A percentile compares a stretch with the other conserved stretches of the same genome.
These are phyloP conservation scores for Colletotrichum somersetense DNA, from an alignment of 2,329 filamentous ascomycete genomes.

Conservation along the genomic window DNA sequence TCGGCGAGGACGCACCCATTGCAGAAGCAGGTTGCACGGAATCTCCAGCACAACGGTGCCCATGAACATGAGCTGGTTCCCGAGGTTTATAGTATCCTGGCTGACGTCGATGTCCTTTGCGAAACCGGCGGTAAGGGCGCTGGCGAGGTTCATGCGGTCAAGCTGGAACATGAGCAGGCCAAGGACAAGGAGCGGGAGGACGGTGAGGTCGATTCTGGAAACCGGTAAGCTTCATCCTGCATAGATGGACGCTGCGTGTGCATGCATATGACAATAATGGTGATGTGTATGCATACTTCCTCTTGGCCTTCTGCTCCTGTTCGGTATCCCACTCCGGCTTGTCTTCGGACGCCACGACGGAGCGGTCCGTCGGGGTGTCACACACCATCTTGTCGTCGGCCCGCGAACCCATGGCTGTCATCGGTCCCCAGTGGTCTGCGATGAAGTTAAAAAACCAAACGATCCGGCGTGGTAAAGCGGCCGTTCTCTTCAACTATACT, in stretches of 20 bases:
- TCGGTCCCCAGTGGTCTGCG: background rate
- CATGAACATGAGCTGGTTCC: slow-evolving; percentile 66
- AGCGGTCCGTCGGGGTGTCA: slow-evolving; percentile 38
- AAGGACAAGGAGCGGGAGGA: slow-evolving; percentile 62
- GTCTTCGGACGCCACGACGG: slow-evolving; percentile 20
- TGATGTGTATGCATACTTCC: slow-evolving; percentile 39
- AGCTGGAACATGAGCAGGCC: slow-evolving; percentile 65
- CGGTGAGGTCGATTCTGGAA: slow-evolving; percentile 58
- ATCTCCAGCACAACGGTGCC: slow-evolving; percentile 65
- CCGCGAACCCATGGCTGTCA: slow-evolving; percentile 16
- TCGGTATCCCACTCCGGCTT: slow-evolving; percentile 38
- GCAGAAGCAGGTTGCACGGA: slow-evolving; percentile 62
- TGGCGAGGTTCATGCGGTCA: slow-evolving; percentile 66
- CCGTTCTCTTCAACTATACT: background rate
- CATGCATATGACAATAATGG: background rate
- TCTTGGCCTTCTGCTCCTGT: slow-evolving; percentile 42
- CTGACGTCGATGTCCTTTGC: slow-evolving; percentile 56
- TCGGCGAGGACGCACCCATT: slow-evolving; percentile 44
- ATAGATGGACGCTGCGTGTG: background rate
- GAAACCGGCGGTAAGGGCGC: slow-evolving; percentile 63
- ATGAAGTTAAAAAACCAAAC: background rate
- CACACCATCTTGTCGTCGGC: slow-evolving; percentile 26
- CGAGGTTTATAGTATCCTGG: slow-evolving; percentile 63
- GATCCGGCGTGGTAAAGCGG: background rate
- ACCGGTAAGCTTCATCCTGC: background rate